phyloP scores from a whole-genome alignment of 495 filamentous ascomycete species.

The Penicillium flavigenum region DNA sequence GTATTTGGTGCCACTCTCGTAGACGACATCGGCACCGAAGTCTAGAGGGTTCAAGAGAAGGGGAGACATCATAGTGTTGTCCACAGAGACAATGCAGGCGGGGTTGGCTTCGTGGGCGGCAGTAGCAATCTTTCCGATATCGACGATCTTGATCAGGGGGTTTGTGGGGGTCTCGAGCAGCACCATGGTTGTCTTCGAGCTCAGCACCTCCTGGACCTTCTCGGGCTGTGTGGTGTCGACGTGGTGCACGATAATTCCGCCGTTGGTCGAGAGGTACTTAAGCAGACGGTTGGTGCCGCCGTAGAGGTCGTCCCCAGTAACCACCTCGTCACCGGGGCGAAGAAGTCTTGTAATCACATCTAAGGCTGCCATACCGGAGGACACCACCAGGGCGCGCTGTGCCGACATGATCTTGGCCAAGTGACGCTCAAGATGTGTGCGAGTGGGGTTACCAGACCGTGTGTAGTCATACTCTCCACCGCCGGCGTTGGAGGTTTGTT shows the following conservation, averaged over 20 bases:
- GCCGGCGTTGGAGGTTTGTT: conserved; percentile 78
- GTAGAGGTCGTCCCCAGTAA: conserved; percentile 95
- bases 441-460: conserved; percentile 91
- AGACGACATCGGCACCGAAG: conserved; percentile 91
- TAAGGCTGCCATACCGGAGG: conserved; percentile 94
- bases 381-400: conserved; percentile 83
- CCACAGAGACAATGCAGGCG: conserved; percentile 82
- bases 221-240: conserved; percentile 84
- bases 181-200: conserved; percentile 86
- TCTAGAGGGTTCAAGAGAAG: conserved; percentile 89
- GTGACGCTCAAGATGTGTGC: conserved; percentile 94
- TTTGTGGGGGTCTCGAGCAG: conserved; percentile 96
- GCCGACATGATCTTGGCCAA: conserved; percentile 98
- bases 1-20: conserved; percentile 97
- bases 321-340: conserved; percentile 91
- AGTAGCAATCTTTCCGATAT: conserved; percentile 75
- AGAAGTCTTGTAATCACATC: conserved; percentile 96
- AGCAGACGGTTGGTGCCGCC: conserved; percentile 93
- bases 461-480: conserved; percentile 96
- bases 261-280: conserved; percentile 82
- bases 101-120: conserved; percentile 75
- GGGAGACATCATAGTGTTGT: conserved; percentile 98
- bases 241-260: conserved; percentile 90
- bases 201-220: conserved; percentile 65
- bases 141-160: conserved; percentile 95